phyloP scores from a whole-genome alignment of 352 stramenopile species.

The Proteromonas lacertae region DNA sequence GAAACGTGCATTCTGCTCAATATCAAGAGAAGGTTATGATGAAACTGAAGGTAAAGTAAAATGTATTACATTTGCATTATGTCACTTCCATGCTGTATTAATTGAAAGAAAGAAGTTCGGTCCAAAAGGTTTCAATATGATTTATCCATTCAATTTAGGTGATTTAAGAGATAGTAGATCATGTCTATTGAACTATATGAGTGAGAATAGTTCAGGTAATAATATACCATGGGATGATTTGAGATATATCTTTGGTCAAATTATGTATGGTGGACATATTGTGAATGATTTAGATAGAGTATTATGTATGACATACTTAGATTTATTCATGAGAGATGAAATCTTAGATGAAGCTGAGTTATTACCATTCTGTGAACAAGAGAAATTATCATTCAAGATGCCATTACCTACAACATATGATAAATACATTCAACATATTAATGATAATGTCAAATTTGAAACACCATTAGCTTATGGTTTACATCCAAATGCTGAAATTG shows the following conservation, averaged over 20 bases:
- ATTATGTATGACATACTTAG: constrained; percentile 58
- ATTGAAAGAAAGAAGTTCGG: constrained; percentile 78
- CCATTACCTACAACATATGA: constrained; percentile 15
- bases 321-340: constrained; percentile 51
- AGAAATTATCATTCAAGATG: too few species aligned
- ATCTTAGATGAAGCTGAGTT: too few species aligned
- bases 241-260: constrained; percentile 71
- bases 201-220: constrained; percentile 48
- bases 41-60: constrained; percentile 32
- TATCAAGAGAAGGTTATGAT: constrained; percentile 64
- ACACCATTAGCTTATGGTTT: constrained; percentile 64
- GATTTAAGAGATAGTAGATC: constrained; percentile 58
- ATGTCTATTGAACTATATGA: constrained; percentile 66
- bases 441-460: constrained; percentile 36
- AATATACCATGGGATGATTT: constrained; percentile 65
- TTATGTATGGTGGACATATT: constrained; percentile 74
- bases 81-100: constrained; percentile 61
- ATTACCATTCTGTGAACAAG: too few species aligned
- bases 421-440: constrained; percentile 47
- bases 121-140: constrained; percentile 58
- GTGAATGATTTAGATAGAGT: constrained; percentile 72
- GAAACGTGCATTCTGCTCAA: constrained; percentile 56
- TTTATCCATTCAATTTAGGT: constrained; percentile 77
- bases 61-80: constrained; percentile 59
- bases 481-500: constrained; percentile 70